Percentiles rank a stretch among this genome's conserved stretches.
Conservation (phyloP, 352 stramenopile genomes). For the Pythium plurisporium region DNA sequence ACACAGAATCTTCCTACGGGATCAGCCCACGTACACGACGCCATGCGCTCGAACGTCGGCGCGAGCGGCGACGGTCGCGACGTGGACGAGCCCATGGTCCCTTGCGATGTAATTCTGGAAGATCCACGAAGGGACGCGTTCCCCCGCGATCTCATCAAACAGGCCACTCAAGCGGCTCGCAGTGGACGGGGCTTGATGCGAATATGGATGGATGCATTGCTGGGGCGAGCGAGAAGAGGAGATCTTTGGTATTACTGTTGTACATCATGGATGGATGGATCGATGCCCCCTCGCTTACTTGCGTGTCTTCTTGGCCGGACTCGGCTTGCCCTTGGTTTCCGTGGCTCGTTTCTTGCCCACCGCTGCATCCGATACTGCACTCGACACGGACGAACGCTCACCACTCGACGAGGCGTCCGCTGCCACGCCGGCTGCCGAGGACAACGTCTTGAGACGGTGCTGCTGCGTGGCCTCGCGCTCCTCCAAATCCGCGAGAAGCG, state of each 20-base stretch:
- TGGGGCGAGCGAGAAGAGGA: too few species aligned
- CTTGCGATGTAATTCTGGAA: background rate
- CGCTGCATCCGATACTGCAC: background rate
- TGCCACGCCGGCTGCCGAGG: background rate
- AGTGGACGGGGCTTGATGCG: too few species aligned
- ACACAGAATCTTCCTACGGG: too few species aligned
- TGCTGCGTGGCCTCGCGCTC: background rate
- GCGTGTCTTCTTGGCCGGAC: slow-evolving; percentile 8
- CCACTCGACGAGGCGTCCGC: background rate
- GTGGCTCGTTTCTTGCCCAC: background rate
- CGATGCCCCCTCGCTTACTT: slow-evolving; percentile 4
- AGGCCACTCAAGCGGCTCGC: too few species aligned
- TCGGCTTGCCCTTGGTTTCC: background rate
- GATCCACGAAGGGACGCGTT: slow-evolving; percentile 9
- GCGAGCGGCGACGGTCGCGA: slow-evolving; percentile 38
- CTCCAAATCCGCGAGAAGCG: slow-evolving; percentile 14
- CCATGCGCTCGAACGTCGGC: slow-evolving; percentile 50
- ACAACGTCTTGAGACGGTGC: background rate
- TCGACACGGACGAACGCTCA: too few species aligned
- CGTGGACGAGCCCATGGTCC: slow-evolving; percentile 41
- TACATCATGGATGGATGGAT: background rate
- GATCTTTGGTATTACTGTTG: background rate
- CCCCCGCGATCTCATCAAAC: background rate
- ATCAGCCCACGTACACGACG: slow-evolving; percentile 46
- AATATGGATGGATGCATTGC: too few species aligned